phyloP scores from a whole-genome alignment of 2,329 filamentous ascomycete species.

The Fusarium drepaniforme region DNA sequence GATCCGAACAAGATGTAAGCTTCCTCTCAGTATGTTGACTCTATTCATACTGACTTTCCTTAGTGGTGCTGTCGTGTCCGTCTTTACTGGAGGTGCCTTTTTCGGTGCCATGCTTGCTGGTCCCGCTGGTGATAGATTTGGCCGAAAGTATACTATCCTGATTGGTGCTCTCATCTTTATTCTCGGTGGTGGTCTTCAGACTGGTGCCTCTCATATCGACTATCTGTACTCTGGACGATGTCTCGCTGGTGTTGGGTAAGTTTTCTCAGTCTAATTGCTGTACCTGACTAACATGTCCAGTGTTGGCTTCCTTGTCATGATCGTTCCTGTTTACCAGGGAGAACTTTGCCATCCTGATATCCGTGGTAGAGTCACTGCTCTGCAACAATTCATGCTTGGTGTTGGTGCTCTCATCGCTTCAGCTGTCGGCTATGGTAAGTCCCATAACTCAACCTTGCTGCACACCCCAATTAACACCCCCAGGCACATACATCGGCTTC shows the following conservation, averaged over 20 bases:
- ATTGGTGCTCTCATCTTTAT: constrained; percentile 79
- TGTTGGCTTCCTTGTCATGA: constrained; percentile 57
- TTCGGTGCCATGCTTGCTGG: constrained; percentile 76
- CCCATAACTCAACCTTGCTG: not conserved
- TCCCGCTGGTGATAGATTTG: constrained; percentile 71
- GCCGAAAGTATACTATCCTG: constrained; percentile 78
- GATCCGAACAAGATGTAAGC: constrained; percentile 47
- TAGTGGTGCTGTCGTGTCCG: constrained; percentile 64
- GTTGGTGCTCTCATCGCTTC: constrained; percentile 79
- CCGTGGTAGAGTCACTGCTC: constrained; percentile 78
- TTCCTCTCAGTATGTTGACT: too few relatives aligned
- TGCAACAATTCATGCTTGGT: constrained; percentile 88
- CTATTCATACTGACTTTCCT: not conserved
- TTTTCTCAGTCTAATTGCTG: not conserved
- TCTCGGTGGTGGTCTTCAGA: constrained; percentile 80
- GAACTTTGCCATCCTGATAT: constrained; percentile 85
- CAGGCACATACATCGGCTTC: constrained; percentile 48
- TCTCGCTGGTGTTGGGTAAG: constrained; percentile 72
- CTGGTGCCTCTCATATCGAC: constrained; percentile 67
- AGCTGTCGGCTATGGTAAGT: constrained; percentile 78
- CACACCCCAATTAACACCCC: not conserved
- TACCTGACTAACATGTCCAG: not conserved
- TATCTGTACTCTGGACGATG: constrained; percentile 79
- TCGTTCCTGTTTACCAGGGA: constrained; percentile 76
- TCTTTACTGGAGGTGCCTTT: constrained; percentile 84